Evolutionary conservation across 2,329 filamentous ascomycete genomes (phyloP).

Genomic region (Talaromyces amestolkiae): DNA sequence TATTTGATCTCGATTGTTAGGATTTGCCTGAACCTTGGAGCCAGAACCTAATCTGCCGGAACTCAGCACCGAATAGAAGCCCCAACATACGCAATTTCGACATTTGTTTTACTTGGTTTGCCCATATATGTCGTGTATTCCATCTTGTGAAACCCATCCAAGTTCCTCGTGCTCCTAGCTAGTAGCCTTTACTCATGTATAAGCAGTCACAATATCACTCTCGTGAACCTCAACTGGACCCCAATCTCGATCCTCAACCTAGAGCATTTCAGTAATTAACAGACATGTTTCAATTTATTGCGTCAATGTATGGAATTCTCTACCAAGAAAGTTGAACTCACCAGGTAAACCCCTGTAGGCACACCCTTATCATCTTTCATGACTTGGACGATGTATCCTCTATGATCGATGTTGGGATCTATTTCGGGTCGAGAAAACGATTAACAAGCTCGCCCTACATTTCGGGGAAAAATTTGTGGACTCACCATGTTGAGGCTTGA

Average conservation of each 20-base stretch:
- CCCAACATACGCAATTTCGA: background rate
- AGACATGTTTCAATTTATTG: background rate
- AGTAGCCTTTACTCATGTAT: background rate
- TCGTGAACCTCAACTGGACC: conserved; percentile 15
- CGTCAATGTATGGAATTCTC: background rate
- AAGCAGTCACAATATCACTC: conserved; percentile 13
- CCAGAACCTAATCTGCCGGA: background rate
- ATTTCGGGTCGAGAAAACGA: background rate
- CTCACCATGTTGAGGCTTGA: conserved; percentile 11
- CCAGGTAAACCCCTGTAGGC: conserved; percentile 13
- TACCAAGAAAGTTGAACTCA: background rate
- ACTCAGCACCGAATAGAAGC: background rate
- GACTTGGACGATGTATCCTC: conserved; percentile 15
- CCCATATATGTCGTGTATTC: background rate
- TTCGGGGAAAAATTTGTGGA: background rate
- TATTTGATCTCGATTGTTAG: too few relatives aligned
- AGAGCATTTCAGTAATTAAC: background rate
- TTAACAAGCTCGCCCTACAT: too few relatives aligned
- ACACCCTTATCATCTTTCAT: conserved; percentile 10
- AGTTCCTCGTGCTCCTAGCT: too few relatives aligned
- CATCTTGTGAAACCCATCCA: too few relatives aligned
- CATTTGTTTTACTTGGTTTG: background rate
- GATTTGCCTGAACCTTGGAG: background rate
- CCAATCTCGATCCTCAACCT: conserved; percentile 19
- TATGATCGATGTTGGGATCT: conserved; percentile 19